Conservation (phyloP, 2,329 filamentous ascomycete genomes). For the Westerdykella aurantiaca region DNA sequence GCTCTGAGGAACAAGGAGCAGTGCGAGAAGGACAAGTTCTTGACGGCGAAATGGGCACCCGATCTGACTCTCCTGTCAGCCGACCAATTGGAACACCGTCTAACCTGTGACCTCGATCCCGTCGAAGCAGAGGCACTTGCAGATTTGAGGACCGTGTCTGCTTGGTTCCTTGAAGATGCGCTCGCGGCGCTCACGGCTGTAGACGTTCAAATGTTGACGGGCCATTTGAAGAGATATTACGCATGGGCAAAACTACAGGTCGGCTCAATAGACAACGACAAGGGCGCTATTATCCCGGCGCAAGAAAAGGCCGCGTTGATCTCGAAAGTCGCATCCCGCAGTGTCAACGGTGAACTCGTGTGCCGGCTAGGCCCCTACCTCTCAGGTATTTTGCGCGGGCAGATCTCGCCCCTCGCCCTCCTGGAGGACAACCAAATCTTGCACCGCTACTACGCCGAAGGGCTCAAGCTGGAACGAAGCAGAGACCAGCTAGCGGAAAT, state of each 20-base stretch:
- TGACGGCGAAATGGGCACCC: constrained; percentile 1
- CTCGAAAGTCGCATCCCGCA: not conserved
- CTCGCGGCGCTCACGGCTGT: no score
- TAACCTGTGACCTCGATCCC: not conserved
- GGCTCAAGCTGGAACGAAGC: constrained; percentile 3
- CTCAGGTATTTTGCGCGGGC: constrained; percentile 3
- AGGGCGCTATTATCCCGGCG: not conserved
- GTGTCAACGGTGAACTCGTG: constrained; percentile 1
- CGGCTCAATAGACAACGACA: not conserved
- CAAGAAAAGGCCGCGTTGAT: constrained; percentile 2
- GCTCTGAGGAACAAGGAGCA: not conserved
- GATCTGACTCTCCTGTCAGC: constrained; percentile 2
- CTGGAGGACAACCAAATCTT: constrained; percentile 3
- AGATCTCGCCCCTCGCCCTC: not conserved
- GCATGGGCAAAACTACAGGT: no score
- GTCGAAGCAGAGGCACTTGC: constrained; percentile 1
- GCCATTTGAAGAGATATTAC: no score
- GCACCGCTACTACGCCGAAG: constrained; percentile 1
- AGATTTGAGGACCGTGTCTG: not conserved
- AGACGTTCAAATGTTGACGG: no score
- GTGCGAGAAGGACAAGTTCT: constrained; percentile 5
- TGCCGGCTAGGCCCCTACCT: constrained; percentile 4
- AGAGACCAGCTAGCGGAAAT: constrained; percentile 1
- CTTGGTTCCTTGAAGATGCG: no score
- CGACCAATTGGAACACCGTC: not conserved